A percentile compares a stretch with the other conserved stretches of the same genome.
Evolutionary conservation across 2,329 filamentous ascomycete genomes (phyloP).

Genomic region (Fusarium sp.): DNA sequence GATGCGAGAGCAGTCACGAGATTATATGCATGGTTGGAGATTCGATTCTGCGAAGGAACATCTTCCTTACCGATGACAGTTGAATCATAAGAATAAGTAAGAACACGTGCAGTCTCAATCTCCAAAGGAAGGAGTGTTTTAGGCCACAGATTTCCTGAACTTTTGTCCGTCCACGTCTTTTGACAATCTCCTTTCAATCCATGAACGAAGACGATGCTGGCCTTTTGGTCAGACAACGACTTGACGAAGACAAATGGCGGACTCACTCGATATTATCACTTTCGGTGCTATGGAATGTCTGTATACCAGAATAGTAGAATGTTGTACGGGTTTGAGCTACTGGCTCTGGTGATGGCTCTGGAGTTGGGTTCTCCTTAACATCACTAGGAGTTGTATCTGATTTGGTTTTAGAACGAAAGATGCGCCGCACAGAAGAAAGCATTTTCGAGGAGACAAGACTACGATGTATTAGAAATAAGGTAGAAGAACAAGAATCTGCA

Average conservation of each 20-base stretch:
- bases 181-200: constrained; percentile 24
- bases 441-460: not conserved
- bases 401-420: constrained; percentile 6
- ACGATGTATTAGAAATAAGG: not conserved
- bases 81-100: constrained; percentile 33
- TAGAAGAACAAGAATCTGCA: not conserved
- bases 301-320: constrained; percentile 6
- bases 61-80: not conserved
- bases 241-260: too few species aligned
- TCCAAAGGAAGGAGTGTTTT: constrained; percentile 7
- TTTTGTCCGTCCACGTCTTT: constrained; percentile 21
- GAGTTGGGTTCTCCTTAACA: not conserved
- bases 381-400: not conserved
- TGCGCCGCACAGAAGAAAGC: not conserved
- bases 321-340: not conserved
- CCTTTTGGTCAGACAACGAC: not conserved
- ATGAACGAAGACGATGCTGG: constrained; percentile 30
- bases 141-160: not conserved
- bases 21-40: constrained; percentile 26
- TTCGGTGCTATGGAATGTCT: not conserved
- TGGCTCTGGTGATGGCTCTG: not conserved
- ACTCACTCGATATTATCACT: constrained; percentile 1
- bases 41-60: constrained; percentile 6
- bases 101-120: constrained; percentile 10
- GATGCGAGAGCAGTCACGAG: constrained; percentile 22